These are phyloP conservation scores for Globisporangium paddicum DNA, from an alignment of 352 stramenopile species.

Conservation along the genomic window DNA sequence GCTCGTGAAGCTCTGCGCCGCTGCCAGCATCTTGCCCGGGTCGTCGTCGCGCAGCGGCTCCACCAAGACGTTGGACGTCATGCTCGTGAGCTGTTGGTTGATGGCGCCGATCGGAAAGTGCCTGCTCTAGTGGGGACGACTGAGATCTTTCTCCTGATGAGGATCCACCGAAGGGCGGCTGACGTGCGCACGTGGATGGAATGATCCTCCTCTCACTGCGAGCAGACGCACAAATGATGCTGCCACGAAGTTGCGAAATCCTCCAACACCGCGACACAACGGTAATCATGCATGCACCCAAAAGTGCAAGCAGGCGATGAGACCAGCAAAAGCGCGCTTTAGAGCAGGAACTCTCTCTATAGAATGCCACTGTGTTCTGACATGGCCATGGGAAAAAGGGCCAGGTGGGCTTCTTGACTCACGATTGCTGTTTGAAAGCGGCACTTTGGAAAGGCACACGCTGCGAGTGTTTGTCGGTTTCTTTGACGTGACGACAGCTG, in stretches of 20 bases:
- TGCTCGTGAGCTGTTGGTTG: not conserved
- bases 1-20: constrained; percentile 17
- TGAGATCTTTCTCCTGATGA: no score
- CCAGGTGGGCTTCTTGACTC: not conserved
- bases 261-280: not conserved
- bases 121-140: no score
- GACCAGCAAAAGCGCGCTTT: not conserved
- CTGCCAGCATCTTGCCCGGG: not conserved
- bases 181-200: no score
- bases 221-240: no score
- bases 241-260: not conserved
- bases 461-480: not conserved
- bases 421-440: not conserved
- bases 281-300: not conserved
- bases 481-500: not conserved
- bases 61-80: constrained; percentile 7
- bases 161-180: no score
- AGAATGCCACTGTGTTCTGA: not conserved
- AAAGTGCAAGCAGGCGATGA: not conserved
- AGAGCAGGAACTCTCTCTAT: not conserved
- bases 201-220: no score
- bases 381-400: not conserved
- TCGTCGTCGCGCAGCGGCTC: not conserved
- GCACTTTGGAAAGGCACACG: not conserved
- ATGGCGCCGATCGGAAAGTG: not conserved